These are phyloP conservation scores for Backusella liffmaniae DNA, from an alignment of 192 early-diverging fungal species.

Conservation along the genomic window DNA sequence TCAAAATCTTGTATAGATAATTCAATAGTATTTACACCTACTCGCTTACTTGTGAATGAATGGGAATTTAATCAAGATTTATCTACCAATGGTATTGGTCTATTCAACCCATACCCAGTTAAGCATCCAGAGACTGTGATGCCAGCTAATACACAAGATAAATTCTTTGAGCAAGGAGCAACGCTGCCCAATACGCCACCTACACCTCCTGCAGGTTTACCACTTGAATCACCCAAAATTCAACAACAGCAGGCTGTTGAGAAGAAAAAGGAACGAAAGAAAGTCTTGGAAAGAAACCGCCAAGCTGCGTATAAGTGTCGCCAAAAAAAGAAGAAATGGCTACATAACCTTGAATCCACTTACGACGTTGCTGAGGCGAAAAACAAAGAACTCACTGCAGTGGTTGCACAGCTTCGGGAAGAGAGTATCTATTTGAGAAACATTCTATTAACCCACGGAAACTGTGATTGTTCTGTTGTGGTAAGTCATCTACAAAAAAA, in stretches of 20 bases:
- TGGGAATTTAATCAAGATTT: not conserved
- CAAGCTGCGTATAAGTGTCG: conserved; percentile 31
- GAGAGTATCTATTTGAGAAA: conserved; percentile 25
- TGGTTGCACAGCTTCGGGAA: conserved; percentile 25
- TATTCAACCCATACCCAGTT: not conserved
- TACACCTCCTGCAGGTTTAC: not conserved
- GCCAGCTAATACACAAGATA: not conserved
- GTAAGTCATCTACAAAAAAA: conserved; percentile 6
- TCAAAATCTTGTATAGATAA: not conserved
- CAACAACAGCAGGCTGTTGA: conserved; percentile 4
- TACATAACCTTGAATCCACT: conserved; percentile 26
- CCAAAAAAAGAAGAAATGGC: conserved; percentile 37
- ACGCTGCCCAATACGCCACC: not conserved
- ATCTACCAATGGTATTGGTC: not conserved
- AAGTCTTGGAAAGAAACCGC: conserved; percentile 25
- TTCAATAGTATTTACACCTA: not conserved
- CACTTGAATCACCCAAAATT: not conserved
- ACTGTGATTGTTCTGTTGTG: conserved; percentile 30
- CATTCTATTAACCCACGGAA: conserved; percentile 28
- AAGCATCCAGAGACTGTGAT: not conserved
- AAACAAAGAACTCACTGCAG: conserved; percentile 26
- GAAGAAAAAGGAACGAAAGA: conserved; percentile 12
- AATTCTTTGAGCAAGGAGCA: not conserved
- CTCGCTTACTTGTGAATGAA: not conserved
- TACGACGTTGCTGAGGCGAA: conserved; percentile 17